phyloP scores from a whole-genome alignment of 23 red algal species.

The Gracilaria gracilis region DNA sequence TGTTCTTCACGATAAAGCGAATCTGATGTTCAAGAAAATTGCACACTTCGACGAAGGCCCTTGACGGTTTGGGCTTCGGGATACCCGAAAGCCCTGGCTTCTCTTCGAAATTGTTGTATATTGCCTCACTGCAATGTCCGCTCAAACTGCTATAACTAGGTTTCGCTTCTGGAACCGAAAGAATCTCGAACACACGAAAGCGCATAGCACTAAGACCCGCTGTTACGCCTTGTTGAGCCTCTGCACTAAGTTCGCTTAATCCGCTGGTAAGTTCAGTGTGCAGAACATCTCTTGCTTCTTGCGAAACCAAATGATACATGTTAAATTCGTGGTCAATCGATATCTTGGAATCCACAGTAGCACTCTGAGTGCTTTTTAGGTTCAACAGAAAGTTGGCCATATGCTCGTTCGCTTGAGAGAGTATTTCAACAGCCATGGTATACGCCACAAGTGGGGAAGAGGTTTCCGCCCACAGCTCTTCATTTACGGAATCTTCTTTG shows the following conservation, averaged over 20 bases:
- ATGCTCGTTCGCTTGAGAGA: slow-evolving; percentile 32
- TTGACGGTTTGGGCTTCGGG: slow-evolving; percentile 24
- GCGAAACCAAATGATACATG: slow-evolving; percentile 20
- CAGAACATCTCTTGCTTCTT: slow-evolving; percentile 53
- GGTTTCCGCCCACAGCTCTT: slow-evolving; percentile 34
- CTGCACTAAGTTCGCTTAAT: slow-evolving; percentile 40
- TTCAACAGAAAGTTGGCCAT: slow-evolving; percentile 37
- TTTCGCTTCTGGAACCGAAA: slow-evolving; percentile 29
- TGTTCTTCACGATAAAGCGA: slow-evolving; percentile 25
- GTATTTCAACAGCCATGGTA: slow-evolving; percentile 49
- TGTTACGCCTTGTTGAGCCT: slow-evolving; percentile 60
- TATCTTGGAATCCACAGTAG: neutral
- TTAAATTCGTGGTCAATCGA: neutral
- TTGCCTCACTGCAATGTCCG: neutral
- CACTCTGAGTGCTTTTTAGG: slow-evolving; percentile 1
- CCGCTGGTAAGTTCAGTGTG: slow-evolving; percentile 40
- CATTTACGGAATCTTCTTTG: slow-evolving; percentile 47
- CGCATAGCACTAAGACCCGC: slow-evolving; percentile 21
- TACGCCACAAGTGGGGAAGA: slow-evolving; percentile 57
- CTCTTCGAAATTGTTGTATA: neutral
- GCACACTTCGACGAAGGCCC: slow-evolving; percentile 50
- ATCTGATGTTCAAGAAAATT: slow-evolving; percentile 62
- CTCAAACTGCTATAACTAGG: neutral
- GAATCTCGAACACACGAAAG: slow-evolving; percentile 40
- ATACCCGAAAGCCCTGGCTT: neutral